phyloP scores from a whole-genome alignment of 129 eudicot genomes.

The Saposhnikovia divaricata region DNA sequence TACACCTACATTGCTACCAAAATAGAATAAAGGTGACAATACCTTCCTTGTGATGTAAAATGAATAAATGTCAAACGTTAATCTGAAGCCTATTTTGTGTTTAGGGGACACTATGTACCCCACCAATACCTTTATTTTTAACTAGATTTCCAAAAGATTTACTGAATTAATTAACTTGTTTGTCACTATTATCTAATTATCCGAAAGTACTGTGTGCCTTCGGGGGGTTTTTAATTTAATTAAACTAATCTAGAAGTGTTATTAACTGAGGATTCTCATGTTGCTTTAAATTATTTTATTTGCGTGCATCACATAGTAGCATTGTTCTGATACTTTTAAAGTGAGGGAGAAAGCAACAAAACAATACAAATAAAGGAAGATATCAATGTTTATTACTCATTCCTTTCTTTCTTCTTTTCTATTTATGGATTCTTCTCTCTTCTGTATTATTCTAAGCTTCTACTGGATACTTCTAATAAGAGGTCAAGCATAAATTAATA shows the following conservation, averaged over 20 bases:
- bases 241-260: neutral
- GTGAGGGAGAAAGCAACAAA: neutral
- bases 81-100: conserved; percentile 28
- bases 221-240: neutral
- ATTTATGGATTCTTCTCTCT: neutral
- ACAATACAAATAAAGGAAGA: neutral
- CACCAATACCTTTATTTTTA: neutral
- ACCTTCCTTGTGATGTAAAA: conserved; percentile 47
- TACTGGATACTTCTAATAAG: neutral
- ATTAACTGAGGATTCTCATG: neutral
- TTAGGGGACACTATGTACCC: conserved; percentile 20
- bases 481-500: neutral
- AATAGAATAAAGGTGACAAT: conserved; percentile 48
- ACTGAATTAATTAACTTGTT: neutral
- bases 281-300: neutral
- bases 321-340: neutral
- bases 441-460: neutral
- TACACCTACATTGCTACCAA: neutral
- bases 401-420: neutral
- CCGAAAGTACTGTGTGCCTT: neutral
- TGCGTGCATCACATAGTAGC: neutral
- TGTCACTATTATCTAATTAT: neutral
- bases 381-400: neutral
- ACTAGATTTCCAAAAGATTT: neutral
- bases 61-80: conserved; percentile 14